Conservation (phyloP, 225 moss, liverwort and hornwort genomes). For the Neckera pumila region DNA sequence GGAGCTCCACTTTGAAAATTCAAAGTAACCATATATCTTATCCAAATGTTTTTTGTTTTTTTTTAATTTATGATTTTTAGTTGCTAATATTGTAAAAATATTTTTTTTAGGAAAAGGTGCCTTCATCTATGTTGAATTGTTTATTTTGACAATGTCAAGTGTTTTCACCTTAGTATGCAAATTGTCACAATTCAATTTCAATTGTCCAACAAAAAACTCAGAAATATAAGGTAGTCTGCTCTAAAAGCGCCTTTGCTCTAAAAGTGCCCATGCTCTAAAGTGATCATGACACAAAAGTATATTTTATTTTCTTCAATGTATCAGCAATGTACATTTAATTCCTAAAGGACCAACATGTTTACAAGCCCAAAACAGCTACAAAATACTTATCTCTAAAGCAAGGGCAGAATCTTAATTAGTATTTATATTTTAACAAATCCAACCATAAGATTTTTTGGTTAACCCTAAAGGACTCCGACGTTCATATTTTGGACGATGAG, state of each 20-base stretch:
- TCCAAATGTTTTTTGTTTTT: neutral
- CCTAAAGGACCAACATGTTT: too few species aligned
- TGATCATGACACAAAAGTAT: neutral
- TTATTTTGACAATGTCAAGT: neutral
- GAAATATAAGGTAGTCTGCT: neutral
- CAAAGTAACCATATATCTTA: neutral
- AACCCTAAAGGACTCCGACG: too few species aligned
- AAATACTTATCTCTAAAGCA: too few species aligned
- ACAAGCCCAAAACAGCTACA: too few species aligned
- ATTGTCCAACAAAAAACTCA: neutral
- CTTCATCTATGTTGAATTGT: neutral
- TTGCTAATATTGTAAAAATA: neutral
- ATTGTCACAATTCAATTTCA: too few species aligned
- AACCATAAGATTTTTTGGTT: too few species aligned
- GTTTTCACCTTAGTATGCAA: too few species aligned
- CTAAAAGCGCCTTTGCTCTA: rapidly evolving
- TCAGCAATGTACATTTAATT: neutral
- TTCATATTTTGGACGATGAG: too few species aligned
- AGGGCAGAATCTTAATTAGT: too few species aligned
- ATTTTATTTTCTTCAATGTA: neutral
- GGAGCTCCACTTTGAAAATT: neutral
- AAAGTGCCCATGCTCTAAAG: neutral
- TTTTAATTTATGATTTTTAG: neutral
- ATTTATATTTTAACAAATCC: too few species aligned
- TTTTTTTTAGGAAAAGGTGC: neutral